Evolutionary conservation across 148 eudicot species (phyloP).

Genomic region (Spergularia marina): DNA sequence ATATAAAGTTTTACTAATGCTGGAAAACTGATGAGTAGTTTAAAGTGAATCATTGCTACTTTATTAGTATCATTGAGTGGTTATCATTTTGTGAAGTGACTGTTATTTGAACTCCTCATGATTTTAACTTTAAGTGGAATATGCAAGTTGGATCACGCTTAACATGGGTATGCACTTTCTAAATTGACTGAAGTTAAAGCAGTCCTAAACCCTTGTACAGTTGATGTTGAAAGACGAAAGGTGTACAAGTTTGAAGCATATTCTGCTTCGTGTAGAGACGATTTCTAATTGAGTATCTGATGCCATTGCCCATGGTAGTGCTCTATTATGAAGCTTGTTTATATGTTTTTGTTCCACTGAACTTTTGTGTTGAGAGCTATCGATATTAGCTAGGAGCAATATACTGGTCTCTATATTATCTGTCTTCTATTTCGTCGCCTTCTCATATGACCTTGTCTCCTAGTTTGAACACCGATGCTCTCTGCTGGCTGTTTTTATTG

Average conservation of each 20-base stretch:
- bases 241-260: background rate
- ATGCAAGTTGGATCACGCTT: slow-evolving; percentile 27
- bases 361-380: background rate
- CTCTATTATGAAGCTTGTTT: background rate
- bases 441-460: slow-evolving; percentile 20
- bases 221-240: slow-evolving; percentile 6
- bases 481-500: background rate
- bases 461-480: slow-evolving; percentile 6
- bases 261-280: background rate
- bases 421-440: slow-evolving; percentile 13
- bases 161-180: background rate
- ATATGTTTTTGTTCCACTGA: background rate
- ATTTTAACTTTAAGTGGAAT: slow-evolving; percentile 15
- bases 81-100: slow-evolving; percentile 15
- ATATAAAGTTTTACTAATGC: slow-evolving; percentile 8
- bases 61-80: slow-evolving; percentile 16
- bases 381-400: background rate
- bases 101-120: slow-evolving; percentile 14
- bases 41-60: slow-evolving; percentile 20
- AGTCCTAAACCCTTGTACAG: background rate
- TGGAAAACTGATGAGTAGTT: background rate
- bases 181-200: slow-evolving; percentile 15
- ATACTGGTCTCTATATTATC: slow-evolving; percentile 5
- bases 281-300: background rate
- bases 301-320: slow-evolving; percentile 4